These are phyloP conservation scores for Diaporthe capsici DNA, from an alignment of 2,329 filamentous ascomycete genomes.

Conservation along the genomic window DNA sequence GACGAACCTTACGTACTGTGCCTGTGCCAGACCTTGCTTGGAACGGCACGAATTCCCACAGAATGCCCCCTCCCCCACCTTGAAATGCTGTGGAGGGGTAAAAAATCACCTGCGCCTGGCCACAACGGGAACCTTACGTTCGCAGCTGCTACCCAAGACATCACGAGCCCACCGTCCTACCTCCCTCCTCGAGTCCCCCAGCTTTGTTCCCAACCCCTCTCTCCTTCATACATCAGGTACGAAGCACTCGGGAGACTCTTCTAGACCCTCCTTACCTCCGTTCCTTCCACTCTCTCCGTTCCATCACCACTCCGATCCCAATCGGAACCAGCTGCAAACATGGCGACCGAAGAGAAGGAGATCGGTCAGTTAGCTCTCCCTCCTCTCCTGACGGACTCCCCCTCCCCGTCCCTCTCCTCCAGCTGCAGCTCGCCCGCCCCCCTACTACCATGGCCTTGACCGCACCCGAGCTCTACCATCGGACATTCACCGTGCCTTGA, in stretches of 20 bases:
- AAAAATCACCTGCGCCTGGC: slow-evolving; percentile 41
- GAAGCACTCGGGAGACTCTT: slow-evolving; percentile 19
- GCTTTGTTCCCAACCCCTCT: slow-evolving; percentile 33
- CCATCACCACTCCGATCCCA: slow-evolving; percentile 8
- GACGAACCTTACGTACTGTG: slow-evolving; percentile 22
- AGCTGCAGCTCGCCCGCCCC: slow-evolving; percentile 13
- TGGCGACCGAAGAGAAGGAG: slow-evolving; percentile 57
- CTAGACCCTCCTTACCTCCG: slow-evolving; percentile 31
- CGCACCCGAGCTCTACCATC: slow-evolving; percentile 12
- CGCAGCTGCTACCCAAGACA: slow-evolving; percentile 36
- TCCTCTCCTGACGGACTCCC: not conserved
- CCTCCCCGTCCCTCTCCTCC: slow-evolving; percentile 11
- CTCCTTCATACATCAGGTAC: slow-evolving; percentile 20
- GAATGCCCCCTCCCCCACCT: slow-evolving; percentile 50
- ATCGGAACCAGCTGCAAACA: slow-evolving; percentile 44
- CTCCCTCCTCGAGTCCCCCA: slow-evolving; percentile 35
- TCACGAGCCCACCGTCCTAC: slow-evolving; percentile 33
- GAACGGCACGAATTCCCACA: slow-evolving; percentile 43
- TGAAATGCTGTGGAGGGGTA: slow-evolving; percentile 43
- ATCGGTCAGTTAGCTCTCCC: slow-evolving; percentile 51
- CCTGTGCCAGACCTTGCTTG: slow-evolving; percentile 11
- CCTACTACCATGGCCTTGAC: not conserved
- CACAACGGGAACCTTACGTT: slow-evolving; percentile 33
- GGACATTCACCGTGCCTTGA: not conserved
- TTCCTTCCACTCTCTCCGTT: slow-evolving; percentile 15